phyloP scores from a whole-genome alignment of 345 rosid genomes.

The Ricinus communis region DNA sequence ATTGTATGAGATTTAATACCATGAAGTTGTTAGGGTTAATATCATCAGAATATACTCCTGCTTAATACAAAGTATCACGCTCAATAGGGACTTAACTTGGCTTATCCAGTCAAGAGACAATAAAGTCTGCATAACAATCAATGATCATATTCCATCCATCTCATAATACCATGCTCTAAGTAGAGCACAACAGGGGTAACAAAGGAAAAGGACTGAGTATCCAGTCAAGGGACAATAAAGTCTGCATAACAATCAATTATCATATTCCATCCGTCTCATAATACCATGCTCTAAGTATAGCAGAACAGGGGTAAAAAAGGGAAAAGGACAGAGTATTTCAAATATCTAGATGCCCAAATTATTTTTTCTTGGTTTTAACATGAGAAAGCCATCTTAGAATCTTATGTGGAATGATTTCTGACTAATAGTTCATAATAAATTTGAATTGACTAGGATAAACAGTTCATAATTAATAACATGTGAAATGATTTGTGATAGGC shows the following conservation, averaged over 20 bases:
- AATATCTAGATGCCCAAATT: constrained; percentile 1
- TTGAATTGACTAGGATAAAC: not conserved
- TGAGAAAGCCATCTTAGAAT: not conserved
- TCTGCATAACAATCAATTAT: no score
- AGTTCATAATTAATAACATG: not conserved
- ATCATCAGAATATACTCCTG: no score
- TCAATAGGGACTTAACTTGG: not conserved
- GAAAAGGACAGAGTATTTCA: not conserved
- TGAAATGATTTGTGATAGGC: not conserved
- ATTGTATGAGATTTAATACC: not conserved
- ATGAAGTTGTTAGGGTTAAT: not conserved
- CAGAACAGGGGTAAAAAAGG: not conserved
- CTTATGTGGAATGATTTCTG: not conserved
- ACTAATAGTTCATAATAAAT: no score
- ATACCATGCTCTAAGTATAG: not conserved
- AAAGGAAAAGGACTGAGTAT: not conserved
- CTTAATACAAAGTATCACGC: no score
- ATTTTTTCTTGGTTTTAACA: no score
- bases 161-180: not conserved
- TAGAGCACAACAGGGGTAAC: not conserved
- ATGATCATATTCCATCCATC: no score
- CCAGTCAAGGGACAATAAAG: not conserved
- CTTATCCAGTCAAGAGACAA: not conserved
- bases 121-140: no score
- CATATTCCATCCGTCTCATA: no score